These are phyloP conservation scores for Botrytis byssoidea DNA, from an alignment of 2,329 filamentous ascomycete genomes.

Conservation along the genomic window DNA sequence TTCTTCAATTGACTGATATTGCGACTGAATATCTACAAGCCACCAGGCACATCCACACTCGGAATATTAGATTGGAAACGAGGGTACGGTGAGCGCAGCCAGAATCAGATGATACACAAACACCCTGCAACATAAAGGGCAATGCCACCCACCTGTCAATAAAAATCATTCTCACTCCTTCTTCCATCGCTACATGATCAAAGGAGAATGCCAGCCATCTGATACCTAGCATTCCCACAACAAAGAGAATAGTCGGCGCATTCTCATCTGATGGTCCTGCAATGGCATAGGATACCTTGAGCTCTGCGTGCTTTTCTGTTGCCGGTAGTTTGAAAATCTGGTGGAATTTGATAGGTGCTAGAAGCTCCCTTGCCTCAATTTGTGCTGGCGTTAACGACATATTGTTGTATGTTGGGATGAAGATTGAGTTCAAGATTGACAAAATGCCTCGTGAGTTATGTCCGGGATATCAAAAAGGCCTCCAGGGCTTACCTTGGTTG, in stretches of 20 bases:
- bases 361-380: constrained; percentile 24
- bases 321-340: constrained; percentile 31
- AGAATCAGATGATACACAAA: background rate
- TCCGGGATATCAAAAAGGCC: background rate
- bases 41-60: background rate
- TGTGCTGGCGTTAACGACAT: constrained; percentile 18
- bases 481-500: background rate
- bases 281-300: constrained; percentile 35
- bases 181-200: constrained; percentile 37
- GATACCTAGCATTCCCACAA: constrained; percentile 42
- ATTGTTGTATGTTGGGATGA: background rate
- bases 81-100: background rate
- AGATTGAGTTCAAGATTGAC: background rate
- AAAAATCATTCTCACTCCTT: constrained; percentile 41
- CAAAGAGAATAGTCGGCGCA: constrained; percentile 41
- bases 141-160: constrained; percentile 41
- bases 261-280: constrained; percentile 31
- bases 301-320: constrained; percentile 28
- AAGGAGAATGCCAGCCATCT: constrained; percentile 37
- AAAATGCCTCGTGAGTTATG: background rate
- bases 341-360: constrained; percentile 33
- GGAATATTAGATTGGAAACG: background rate
- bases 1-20: background rate
- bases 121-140: background rate
- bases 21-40: no score